phyloP scores from a whole-genome alignment of 1,284 basidiomycete species.

The Apiotrichum montevideense region DNA sequence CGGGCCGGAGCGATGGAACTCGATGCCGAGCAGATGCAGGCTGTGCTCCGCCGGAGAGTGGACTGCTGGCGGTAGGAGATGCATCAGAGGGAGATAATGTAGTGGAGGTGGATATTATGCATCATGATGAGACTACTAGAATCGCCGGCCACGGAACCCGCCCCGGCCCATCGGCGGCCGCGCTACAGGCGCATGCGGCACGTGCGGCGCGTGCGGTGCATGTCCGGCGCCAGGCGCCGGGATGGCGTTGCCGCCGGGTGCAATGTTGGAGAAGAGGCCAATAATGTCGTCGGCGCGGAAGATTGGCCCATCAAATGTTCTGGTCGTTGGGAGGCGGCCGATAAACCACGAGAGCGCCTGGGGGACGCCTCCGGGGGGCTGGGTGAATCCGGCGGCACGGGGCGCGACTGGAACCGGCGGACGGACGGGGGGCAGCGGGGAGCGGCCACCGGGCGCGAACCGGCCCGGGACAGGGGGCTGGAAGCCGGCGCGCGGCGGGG shows the following conservation, averaged over 20 bases:
- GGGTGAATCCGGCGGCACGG: not conserved
- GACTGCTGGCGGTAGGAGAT: constrained; percentile 37
- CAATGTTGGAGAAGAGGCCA: constrained; percentile 51
- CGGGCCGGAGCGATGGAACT: constrained; percentile 27
- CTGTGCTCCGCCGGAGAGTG: constrained; percentile 35
- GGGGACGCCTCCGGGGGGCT: constrained; percentile 53
- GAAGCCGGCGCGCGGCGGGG: constrained; percentile 8
- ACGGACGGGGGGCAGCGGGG: not conserved
- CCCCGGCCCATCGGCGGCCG: not conserved
- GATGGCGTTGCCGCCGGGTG: constrained; percentile 3
- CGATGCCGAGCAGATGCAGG: constrained; percentile 29
- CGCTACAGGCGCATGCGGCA: not conserved
- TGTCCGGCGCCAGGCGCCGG: not conserved
- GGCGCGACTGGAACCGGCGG: not conserved
- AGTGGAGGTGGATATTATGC: not conserved
- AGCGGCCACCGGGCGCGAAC: constrained; percentile 2
- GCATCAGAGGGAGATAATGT: not conserved
- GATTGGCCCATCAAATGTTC: constrained; percentile 75
- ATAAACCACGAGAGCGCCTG: constrained; percentile 72
- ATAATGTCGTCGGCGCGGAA: constrained; percentile 82
- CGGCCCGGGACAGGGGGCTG: constrained; percentile 1
- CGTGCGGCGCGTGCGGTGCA: too few species aligned
- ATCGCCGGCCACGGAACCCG: constrained; percentile 4
- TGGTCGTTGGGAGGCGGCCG: constrained; percentile 63
- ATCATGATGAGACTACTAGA: not conserved